A percentile compares a stretch with the other conserved stretches of the same genome.
Evolutionary conservation across 331 rosid species (phyloP).

Genomic region (Pyracantha coccinea): DNA sequence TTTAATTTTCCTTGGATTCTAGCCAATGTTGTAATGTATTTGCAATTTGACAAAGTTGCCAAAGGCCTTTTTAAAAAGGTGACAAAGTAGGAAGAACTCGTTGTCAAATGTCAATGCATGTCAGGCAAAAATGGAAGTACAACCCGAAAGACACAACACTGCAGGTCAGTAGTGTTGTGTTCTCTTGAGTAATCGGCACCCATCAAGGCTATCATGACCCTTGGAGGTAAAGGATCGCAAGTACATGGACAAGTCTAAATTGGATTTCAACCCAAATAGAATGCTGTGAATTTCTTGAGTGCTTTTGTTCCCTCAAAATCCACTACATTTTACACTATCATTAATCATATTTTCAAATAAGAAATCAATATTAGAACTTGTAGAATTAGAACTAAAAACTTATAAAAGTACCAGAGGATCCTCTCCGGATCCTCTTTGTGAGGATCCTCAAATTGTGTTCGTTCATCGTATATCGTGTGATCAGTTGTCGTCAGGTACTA

Average conservation of each 20-base stretch:
- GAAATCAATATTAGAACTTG: not conserved
- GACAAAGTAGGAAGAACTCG: not conserved
- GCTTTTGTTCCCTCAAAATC: not conserved
- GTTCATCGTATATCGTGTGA: no score
- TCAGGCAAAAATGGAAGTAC: not conserved
- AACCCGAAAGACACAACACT: not conserved
- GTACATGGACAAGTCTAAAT: not conserved
- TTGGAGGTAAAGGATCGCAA: not conserved
- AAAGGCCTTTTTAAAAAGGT: not conserved
- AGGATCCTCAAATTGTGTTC: no score
- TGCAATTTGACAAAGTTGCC: not conserved
- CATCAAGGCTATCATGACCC: not conserved
- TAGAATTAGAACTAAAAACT: not conserved
- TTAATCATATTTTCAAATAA: not conserved
- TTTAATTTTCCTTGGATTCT: not conserved
- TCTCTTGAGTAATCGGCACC: not conserved
- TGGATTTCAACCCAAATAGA: not conserved
- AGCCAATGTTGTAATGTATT: not conserved
- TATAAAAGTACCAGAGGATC: no score
- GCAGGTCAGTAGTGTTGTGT: not conserved
- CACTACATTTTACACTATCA: not conserved
- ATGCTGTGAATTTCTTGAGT: not conserved
- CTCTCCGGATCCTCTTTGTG: no score
- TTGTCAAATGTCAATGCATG: not conserved
- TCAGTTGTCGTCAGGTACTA: no score